phyloP scores from a whole-genome alignment of 805 yeast genomes.

The Kodamaea kakaduensis region DNA sequence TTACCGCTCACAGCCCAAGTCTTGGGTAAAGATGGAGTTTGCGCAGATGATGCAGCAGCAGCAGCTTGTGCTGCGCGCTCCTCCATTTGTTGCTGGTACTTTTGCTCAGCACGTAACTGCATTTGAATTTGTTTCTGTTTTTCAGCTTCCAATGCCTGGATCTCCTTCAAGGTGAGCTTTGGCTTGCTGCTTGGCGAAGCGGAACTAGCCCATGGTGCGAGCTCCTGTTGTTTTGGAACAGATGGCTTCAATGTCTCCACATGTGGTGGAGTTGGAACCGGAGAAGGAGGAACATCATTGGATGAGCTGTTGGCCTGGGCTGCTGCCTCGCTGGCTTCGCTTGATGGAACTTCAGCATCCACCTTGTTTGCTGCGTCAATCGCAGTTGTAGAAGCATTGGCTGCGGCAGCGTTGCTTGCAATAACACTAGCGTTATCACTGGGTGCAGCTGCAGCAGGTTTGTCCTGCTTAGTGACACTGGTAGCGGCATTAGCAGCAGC shows the following conservation, averaged over 20 bases:
- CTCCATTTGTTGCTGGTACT: constrained; percentile 13
- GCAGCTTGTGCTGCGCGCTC: constrained; percentile 16
- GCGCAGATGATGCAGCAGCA: constrained; percentile 21
- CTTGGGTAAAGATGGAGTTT: constrained; percentile 32
- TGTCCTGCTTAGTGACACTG: too few species aligned
- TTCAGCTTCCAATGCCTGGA: constrained; percentile 46
- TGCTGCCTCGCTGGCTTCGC: constrained; percentile 10
- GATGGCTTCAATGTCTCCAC: constrained; percentile 16
- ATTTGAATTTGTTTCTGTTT: constrained; percentile 37
- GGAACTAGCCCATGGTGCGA: constrained; percentile 56
- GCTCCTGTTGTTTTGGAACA: constrained; percentile 14
- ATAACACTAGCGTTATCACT: too few species aligned
- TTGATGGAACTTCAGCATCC: constrained; percentile 21
- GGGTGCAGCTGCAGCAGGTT: too few species aligned
- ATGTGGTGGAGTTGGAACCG: constrained; percentile 6
- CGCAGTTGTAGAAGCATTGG: constrained; percentile 1
- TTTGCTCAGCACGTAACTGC: constrained; percentile 27
- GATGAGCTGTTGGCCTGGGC: constrained; percentile 4
- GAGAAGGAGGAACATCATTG: not conserved
- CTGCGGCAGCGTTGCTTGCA: not conserved
- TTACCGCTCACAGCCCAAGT: constrained; percentile 39
- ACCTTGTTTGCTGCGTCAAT: constrained; percentile 11
- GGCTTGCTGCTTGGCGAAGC: constrained; percentile 25
- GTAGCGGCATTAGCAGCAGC: too few species aligned
- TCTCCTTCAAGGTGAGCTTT: constrained; percentile 46